phyloP scores from a whole-genome alignment of 768 basidiomycete genomes.

The Peribolospora baueri region DNA sequence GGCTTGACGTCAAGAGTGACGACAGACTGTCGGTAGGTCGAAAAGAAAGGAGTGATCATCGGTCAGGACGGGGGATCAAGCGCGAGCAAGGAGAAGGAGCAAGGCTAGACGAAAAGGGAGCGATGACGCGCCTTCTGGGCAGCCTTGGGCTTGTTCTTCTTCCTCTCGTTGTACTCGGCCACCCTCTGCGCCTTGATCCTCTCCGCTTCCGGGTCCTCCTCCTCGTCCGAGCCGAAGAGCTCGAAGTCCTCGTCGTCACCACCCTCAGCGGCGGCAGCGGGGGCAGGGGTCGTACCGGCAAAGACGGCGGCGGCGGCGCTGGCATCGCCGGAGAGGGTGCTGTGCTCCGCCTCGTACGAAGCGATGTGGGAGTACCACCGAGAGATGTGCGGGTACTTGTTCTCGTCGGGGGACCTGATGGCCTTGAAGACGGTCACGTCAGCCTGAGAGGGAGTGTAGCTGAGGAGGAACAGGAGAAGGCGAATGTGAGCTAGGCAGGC shows the following conservation, averaged over 20 bases:
- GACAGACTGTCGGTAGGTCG: conserved; percentile 40
- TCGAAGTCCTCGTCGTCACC: conserved; percentile 59
- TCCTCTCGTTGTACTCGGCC: conserved; percentile 77
- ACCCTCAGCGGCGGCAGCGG: conserved; percentile 21
- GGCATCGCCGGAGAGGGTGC: conserved; percentile 59
- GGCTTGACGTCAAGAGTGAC: conserved; percentile 93
- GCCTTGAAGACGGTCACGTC: conserved; percentile 80
- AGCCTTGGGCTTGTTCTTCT: conserved; percentile 69
- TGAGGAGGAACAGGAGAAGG: conserved; percentile 19
- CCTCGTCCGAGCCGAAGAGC: conserved; percentile 65
- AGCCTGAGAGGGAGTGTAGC: conserved; percentile 77
- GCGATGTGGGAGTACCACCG: conserved; percentile 91
- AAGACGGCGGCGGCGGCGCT: conserved; percentile 28
- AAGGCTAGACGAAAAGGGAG: background rate
- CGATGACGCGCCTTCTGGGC: conserved; percentile 47
- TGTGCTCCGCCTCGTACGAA: conserved; percentile 57
- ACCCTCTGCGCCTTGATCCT: conserved; percentile 73
- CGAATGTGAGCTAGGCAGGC: background rate
- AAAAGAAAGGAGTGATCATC: background rate
- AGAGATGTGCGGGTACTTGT: conserved; percentile 43
- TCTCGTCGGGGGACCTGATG: conserved; percentile 39
- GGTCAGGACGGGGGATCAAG: background rate
- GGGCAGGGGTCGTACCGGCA: conserved; percentile 16
- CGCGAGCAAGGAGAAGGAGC: background rate
- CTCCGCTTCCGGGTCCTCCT: conserved; percentile 67